phyloP scores from a whole-genome alignment of 1,284 basidiomycete species.

The Cryptococcus deneoformans region DNA sequence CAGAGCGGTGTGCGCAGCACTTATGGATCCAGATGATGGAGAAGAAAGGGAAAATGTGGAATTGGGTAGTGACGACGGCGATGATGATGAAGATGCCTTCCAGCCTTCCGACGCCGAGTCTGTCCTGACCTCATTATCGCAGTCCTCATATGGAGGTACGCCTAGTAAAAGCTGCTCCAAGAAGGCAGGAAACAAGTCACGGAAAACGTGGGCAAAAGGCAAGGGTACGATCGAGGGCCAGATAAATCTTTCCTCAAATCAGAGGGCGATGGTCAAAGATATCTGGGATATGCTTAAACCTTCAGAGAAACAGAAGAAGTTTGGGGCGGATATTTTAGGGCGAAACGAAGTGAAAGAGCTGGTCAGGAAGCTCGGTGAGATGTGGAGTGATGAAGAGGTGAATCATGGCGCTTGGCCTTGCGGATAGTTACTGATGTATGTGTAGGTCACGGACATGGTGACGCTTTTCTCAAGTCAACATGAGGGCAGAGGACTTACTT shows the following conservation, averaged over 20 bases:
- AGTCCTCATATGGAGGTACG: background rate
- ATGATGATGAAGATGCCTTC: slow-evolving; percentile 27
- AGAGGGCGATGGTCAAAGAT: slow-evolving; percentile 37
- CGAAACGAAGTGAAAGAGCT: slow-evolving; percentile 43
- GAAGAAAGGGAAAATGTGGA: slow-evolving; percentile 9
- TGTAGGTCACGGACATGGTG: slow-evolving; percentile 44
- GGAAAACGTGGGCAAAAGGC: slow-evolving; percentile 2
- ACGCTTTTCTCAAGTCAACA: slow-evolving; percentile 46
- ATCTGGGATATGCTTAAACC: slow-evolving; percentile 47
- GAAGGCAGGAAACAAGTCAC: slow-evolving; percentile 4
- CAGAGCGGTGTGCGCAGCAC: slow-evolving; percentile 37
- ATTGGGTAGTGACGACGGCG: slow-evolving; percentile 7
- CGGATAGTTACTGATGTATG: background rate
- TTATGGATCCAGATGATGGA: slow-evolving; percentile 37
- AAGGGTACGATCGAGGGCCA: slow-evolving; percentile 7
- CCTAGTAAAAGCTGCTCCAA: slow-evolving; percentile 5
- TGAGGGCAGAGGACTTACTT: slow-evolving; percentile 41
- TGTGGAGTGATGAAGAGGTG: slow-evolving; percentile 49
- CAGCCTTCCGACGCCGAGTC: slow-evolving; percentile 22
- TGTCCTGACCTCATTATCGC: slow-evolving; percentile 19
- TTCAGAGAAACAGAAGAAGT: slow-evolving; percentile 1
- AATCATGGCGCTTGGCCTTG: slow-evolving; percentile 7
- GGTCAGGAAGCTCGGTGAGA: slow-evolving; percentile 44
- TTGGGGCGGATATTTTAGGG: slow-evolving; percentile 22
- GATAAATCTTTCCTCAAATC: slow-evolving; percentile 27